Evolutionary conservation across 2,329 filamentous ascomycete species (phyloP).

Genomic region (Colletotrichum shisoi): DNA sequence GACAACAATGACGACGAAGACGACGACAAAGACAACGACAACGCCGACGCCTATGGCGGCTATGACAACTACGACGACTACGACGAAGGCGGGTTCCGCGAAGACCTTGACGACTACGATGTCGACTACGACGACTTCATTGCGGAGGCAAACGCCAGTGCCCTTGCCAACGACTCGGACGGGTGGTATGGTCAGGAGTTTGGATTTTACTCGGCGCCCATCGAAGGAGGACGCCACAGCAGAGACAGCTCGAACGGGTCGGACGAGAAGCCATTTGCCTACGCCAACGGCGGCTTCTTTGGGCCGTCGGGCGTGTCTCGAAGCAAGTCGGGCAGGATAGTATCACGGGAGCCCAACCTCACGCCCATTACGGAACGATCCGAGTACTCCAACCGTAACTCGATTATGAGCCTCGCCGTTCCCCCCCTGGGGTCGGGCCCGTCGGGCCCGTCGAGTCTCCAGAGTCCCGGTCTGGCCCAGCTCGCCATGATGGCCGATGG

Average conservation of each 20-base stretch:
- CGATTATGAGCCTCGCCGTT: conserved; percentile 76
- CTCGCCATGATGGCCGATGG: conserved; percentile 70
- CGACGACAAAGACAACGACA: conserved; percentile 68
- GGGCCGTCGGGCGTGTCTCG: conserved; percentile 76
- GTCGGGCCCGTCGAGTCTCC: conserved; percentile 60
- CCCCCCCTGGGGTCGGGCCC: conserved; percentile 56
- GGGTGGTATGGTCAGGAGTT: conserved; percentile 97
- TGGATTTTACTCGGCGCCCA: conserved; percentile 82
- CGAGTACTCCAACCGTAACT: conserved; percentile 95
- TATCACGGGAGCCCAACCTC: conserved; percentile 85
- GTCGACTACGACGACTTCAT: conserved; percentile 90
- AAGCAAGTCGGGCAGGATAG: conserved; percentile 74
- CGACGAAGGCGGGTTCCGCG: conserved; percentile 59
- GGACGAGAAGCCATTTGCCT: conserved; percentile 58
- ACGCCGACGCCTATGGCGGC: conserved; percentile 82
- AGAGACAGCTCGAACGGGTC: conserved; percentile 53
- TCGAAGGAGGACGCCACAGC: conserved; percentile 53
- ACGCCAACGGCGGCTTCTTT: conserved; percentile 87
- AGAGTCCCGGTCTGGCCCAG: conserved; percentile 79
- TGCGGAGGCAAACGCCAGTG: conserved; percentile 92
- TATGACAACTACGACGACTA: conserved; percentile 59
- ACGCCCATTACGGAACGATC: conserved; percentile 96
- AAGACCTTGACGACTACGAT: conserved; percentile 67
- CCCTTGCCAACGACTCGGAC: conserved; percentile 87
- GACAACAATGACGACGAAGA: conserved; percentile 36